phyloP scores from a whole-genome alignment of 441 rosid species.

The Bocquillonia castaneifolia region DNA sequence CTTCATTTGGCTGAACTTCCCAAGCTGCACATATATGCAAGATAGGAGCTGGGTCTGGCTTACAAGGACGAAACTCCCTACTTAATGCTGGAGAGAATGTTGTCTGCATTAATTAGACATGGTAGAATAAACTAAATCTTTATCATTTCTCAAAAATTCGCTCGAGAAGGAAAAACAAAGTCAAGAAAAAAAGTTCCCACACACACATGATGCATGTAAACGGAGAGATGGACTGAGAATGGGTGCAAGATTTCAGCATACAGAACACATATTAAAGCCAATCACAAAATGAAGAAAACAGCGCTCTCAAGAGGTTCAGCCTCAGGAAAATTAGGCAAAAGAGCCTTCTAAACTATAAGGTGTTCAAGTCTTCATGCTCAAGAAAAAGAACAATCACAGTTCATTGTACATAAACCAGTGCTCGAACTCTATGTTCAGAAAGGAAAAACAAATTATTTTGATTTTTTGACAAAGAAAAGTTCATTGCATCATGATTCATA shows the following conservation, averaged over 20 bases:
- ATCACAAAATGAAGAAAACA: background rate
- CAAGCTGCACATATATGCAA: slow-evolving; percentile 80
- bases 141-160: background rate
- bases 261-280: background rate
- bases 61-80: slow-evolving; percentile 89
- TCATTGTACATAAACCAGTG: background rate
- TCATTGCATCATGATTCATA: background rate
- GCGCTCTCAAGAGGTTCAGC: background rate
- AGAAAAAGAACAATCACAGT: background rate
- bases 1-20: slow-evolving; percentile 73
- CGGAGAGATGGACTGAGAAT: background rate
- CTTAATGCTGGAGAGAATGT: slow-evolving; percentile 80
- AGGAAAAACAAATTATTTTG: background rate
- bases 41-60: slow-evolving; percentile 88
- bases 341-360: background rate
- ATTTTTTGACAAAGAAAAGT: background rate
- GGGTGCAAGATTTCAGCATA: background rate
- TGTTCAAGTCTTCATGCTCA: background rate
- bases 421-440: background rate
- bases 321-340: background rate
- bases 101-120: slow-evolving; percentile 36
- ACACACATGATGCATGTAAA: background rate
- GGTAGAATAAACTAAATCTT: slow-evolving; percentile 1
- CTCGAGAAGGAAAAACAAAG: background rate
- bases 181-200: background rate